A percentile compares a stretch with the other conserved stretches of the same genome.
Conservation (phyloP, 768 basidiomycete genomes). For the Collybiopsis confluens region DNA sequence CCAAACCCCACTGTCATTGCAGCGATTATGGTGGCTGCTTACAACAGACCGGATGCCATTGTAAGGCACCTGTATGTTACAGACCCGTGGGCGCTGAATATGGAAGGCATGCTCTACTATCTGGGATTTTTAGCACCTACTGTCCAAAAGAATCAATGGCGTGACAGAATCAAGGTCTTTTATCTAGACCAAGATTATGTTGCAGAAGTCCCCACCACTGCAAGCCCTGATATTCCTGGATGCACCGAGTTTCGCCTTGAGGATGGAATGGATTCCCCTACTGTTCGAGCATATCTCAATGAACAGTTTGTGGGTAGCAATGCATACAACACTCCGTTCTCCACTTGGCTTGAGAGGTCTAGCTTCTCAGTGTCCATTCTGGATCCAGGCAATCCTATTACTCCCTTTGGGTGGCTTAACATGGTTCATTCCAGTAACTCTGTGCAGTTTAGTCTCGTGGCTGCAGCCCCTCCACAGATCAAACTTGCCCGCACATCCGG, state of each 20-base stretch:
- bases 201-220: not conserved
- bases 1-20: not conserved
- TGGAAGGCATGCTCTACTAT: not conserved
- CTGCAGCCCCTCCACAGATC: too few relatives aligned
- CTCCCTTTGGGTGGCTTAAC: not conserved
- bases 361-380: not conserved
- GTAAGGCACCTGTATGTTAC: not conserved
- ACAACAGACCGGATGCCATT: not conserved
- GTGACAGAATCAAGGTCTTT: not conserved
- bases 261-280: not conserved
- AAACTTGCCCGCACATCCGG: too few relatives aligned
- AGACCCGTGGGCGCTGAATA: not conserved
- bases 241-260: not conserved
- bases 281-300: not conserved
- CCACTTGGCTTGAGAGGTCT: not conserved
- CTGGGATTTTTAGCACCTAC: not conserved
- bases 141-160: not conserved
- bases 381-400: not conserved
- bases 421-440: not conserved
- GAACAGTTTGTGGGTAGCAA: not conserved
- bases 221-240: not conserved
- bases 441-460: not conserved
- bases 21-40: not conserved
- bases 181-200: not conserved
- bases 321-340: not conserved